Evolutionary conservation across 2,329 filamentous ascomycete genomes (phyloP), one percentile per base, ranked within the genome.

Genomic region (Neofusicoccum umdonicola): DNA sequence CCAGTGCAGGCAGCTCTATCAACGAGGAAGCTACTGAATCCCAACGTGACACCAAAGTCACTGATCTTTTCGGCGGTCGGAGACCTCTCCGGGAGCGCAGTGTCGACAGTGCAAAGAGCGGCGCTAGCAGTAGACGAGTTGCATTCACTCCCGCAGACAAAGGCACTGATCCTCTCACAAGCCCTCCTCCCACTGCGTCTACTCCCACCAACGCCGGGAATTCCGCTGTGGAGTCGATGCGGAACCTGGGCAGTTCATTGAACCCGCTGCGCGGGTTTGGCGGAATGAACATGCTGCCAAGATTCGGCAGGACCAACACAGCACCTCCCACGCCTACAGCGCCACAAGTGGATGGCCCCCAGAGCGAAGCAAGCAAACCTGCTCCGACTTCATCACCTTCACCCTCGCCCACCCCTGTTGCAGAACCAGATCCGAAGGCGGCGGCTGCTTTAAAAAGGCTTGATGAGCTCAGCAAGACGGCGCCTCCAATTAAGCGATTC

Each of bases 201-300:
- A 51, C 63, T 11, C 39, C 62, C 1, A 17, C 62, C 73, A 57
- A 35, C n/a, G 27, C 65, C 68, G 70, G 69, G 63, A 85, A 84
- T 66, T 88, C 89, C 3, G 88, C 90, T 12, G 85, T 96, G 1
- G 92, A 96, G 68, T 92, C 91, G 12, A 89, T 96, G 81, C 88
- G 91, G 17, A 94, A 86, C 73, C 84, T 96, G 66, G 89, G 92
- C 42, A 95, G 85, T 74, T 89, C 89, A 0, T 81, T 96, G 39
- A 96, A 96, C 71, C 92, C 92, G 3, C 88, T 96, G 74, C 91
- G 88, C 50, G 87, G 92, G 60, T 85, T 96, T 60, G 87, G 90
- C 8, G 84, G 88, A 39, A 92, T 95, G 73, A 85, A 85, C 64
- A 85, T 88, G 73, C 89, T 96, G 69, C 87, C 90, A 64, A 88